Conservation (phyloP, 164 flowering plant species). For the Berberis vulgaris region DNA sequence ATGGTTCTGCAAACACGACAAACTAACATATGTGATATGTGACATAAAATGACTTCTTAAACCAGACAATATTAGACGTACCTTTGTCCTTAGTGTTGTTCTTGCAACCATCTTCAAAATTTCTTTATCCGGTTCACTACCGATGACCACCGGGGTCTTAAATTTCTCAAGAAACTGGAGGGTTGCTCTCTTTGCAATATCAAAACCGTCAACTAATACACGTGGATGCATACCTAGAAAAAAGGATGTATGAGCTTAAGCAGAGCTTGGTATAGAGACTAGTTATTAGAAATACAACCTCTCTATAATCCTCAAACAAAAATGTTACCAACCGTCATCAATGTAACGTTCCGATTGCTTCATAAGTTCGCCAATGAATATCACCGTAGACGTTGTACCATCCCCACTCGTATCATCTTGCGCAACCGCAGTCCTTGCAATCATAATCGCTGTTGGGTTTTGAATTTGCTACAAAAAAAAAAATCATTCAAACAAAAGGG, state of each 20-base stretch:
- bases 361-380: conserved; percentile 86
- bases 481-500: no score
- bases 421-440: conserved; percentile 98
- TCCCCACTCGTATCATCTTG: conserved; percentile 98
- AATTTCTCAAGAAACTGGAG: conserved; percentile 90
- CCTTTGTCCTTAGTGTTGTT: conserved; percentile 96
- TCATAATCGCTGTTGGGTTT: conserved; percentile 99
- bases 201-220: conserved; percentile 96
- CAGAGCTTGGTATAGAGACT: neutral
- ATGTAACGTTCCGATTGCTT: no score
- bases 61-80: conserved; percentile 11
- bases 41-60: neutral
- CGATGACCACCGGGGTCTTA: conserved; percentile 89
- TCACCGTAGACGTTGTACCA: conserved; percentile 94
- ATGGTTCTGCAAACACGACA: neutral
- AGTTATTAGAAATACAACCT: no score
- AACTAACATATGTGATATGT: neutral
- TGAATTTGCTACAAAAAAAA: conserved; percentile 16
- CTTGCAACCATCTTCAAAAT: conserved; percentile 95
- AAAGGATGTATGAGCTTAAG: neutral
- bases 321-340: no score
- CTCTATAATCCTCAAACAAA: no score
- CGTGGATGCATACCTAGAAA: conserved; percentile 95
- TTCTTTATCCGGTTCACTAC: conserved; percentile 89
- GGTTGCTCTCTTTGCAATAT: conserved; percentile 94